phyloP scores from a whole-genome alignment of 306 rosid genomes.

The Aeschynomene evenia region DNA sequence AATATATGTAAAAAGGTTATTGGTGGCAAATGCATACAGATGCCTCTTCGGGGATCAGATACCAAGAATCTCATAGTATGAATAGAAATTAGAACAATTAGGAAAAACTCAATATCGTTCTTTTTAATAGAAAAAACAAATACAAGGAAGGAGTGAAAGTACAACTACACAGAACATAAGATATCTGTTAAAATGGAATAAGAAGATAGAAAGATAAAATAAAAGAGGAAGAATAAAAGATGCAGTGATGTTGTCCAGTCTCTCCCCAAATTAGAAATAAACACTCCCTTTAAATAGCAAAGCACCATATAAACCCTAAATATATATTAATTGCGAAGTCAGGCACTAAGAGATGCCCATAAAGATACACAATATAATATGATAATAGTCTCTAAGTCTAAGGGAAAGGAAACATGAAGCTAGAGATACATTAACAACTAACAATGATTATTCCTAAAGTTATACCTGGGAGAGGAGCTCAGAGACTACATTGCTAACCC shows the following conservation, averaged over 20 bases:
- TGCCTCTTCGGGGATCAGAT: neutral
- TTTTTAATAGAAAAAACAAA: neutral
- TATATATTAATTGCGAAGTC: slow-evolving; percentile 23
- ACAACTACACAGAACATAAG: slow-evolving; percentile 6
- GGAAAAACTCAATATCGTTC: slow-evolving; percentile 5
- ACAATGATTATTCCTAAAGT: slow-evolving; percentile 39
- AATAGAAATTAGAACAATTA: neutral
- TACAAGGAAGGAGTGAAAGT: neutral
- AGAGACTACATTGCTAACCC: slow-evolving; percentile 82
- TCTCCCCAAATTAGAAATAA: neutral
- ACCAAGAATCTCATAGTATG: slow-evolving; percentile 20
- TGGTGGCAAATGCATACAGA: neutral
- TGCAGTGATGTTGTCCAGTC: neutral
- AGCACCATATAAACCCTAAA: slow-evolving; percentile 16
- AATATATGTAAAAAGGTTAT: slow-evolving; percentile 3
- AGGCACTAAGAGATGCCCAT: slow-evolving; percentile 1
- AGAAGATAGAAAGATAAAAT: neutral
- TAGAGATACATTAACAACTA: neutral
- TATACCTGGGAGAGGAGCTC: slow-evolving; percentile 94
- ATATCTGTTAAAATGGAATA: slow-evolving; percentile 20
- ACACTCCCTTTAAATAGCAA: slow-evolving; percentile 16
- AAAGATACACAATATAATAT: slow-evolving; percentile 17
- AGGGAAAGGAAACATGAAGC: slow-evolving; percentile 16
- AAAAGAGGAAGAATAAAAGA: neutral
- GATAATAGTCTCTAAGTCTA: slow-evolving; percentile 11